Evolutionary conservation across 176 grass and related monocot genomes (phyloP), one percentile per base, ranked within the genome.

Genomic region (Cymbopogon citratus): DNA sequence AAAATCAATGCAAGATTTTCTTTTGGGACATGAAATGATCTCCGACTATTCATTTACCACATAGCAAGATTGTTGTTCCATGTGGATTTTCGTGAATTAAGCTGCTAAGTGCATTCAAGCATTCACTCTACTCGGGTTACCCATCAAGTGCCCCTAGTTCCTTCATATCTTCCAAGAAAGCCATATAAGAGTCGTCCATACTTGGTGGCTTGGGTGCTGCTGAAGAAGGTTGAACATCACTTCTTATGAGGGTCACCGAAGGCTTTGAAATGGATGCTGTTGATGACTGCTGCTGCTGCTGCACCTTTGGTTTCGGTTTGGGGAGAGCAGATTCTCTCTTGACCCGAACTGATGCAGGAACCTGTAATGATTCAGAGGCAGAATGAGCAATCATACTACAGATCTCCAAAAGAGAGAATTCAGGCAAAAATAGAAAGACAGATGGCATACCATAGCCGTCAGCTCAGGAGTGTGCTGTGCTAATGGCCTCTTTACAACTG

Each of bases 91-190:
- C 75, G 40, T 74, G 59, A 56, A n/a, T 44, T 28, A 28, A 81
- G 36, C 72, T 66, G 72, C 25, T 52, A 34, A 59, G 25, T 71
- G 78, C 35, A 54, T 18, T 26, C 23, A 31, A 33, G 25, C 15
- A 54, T 38, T 13, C n/a, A 41, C 51, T 12, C 43, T 80, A 26
- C 11, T 26, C 1, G 81, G 52, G 45, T 74, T 89, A 99, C 52
- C 87, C 83, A 80, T 99, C 89, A 45, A 99, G 89, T 12, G 96
- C 96, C 46, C 96, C 96, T 44, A 99, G 60, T 62, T 90, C 83
- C 70, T 95, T 97, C 94, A 97, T 93, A 75, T 97, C 94, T 86
- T 95, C 96, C 93, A 99, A 84, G 89, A 99, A 99, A 64, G 92
- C 93, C 87, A 90, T 91, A 69, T 99, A 99, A 3, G 96, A 99